Conservation (phyloP, 495 filamentous ascomycete species). For the Neurospora sp. region DNA sequence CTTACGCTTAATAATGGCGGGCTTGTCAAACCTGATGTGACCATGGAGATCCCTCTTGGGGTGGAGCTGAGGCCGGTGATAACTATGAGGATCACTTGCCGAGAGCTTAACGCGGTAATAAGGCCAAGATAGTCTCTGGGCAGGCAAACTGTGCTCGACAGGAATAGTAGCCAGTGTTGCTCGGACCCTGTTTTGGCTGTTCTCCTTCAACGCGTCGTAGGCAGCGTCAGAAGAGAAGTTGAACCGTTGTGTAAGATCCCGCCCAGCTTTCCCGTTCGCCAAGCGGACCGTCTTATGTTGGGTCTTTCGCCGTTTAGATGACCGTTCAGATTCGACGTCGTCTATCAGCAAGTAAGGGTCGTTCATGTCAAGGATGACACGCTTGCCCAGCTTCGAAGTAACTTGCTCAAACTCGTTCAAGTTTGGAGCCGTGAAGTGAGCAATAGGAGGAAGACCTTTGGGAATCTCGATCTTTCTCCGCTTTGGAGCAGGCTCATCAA, state of each 20-base stretch:
- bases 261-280: constrained; percentile 44
- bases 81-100: constrained; percentile 73
- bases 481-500: constrained; percentile 29
- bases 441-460: constrained; percentile 32
- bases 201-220: constrained; percentile 92
- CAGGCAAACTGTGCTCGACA: constrained; percentile 87
- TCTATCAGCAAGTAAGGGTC: constrained; percentile 75
- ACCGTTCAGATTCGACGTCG: constrained; percentile 39
- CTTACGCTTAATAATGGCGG: constrained; percentile 68
- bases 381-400: constrained; percentile 60
- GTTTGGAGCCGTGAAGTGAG: constrained; percentile 30
- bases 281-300: constrained; percentile 43
- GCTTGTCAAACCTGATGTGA: constrained; percentile 47
- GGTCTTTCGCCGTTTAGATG: constrained; percentile 34
- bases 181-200: constrained; percentile 88
- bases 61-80: constrained; percentile 66
- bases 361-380: constrained; percentile 75
- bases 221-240: constrained; percentile 94
- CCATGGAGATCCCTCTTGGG: constrained; percentile 47
- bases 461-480: constrained; percentile 25
- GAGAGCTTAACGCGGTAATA: constrained; percentile 81
- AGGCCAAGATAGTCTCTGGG: constrained; percentile 81
- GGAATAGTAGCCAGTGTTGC: constrained; percentile 76
- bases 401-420: constrained; percentile 47
- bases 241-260: constrained; percentile 65